A percentile compares a stretch with the other conserved stretches of the same genome.
Conservation (phyloP, 106 monocot genomes). For the Apostasia shenzhenica region DNA sequence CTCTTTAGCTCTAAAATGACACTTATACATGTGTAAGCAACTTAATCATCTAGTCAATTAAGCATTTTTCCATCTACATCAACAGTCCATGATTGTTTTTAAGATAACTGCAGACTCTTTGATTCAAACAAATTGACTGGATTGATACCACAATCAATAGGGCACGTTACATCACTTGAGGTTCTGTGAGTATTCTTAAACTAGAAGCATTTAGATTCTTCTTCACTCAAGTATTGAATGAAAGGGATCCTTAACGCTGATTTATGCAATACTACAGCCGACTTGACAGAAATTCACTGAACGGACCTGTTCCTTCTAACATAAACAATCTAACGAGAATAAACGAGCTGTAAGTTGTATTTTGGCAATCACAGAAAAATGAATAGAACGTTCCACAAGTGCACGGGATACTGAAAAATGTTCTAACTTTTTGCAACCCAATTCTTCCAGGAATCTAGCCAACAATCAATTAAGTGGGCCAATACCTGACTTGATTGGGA, state of each 20-base stretch:
- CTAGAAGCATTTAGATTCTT: background rate
- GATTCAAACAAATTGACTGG: constrained; percentile 64
- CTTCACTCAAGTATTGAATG: background rate
- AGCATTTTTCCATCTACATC: background rate
- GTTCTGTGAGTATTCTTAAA: constrained; percentile 55
- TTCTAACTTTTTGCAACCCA: background rate
- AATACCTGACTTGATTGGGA: constrained; percentile 50
- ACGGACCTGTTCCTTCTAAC: constrained; percentile 55
- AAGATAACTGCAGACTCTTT: constrained; percentile 41
- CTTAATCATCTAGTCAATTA: background rate
- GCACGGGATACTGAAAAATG: background rate
- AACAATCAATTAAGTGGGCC: constrained; percentile 59
- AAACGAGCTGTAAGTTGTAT: constrained; percentile 60
- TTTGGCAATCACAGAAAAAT: background rate
- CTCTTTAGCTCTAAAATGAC: constrained; percentile 57
- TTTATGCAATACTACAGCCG: constrained; percentile 37
- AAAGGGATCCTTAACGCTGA: background rate
- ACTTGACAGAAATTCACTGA: constrained; percentile 61
- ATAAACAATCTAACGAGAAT: constrained; percentile 46
- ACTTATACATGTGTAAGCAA: constrained; percentile 72
- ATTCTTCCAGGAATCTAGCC: constrained; percentile 60
- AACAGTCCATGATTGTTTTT: constrained; percentile 1
- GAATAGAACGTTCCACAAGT: background rate
- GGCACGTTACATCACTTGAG: constrained; percentile 33
- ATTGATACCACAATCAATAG: constrained; percentile 49